Base-by-base conservation (phyloP, 2,329 filamentous ascomycete species). In the Colletotrichum chlorophyti region DNA sequence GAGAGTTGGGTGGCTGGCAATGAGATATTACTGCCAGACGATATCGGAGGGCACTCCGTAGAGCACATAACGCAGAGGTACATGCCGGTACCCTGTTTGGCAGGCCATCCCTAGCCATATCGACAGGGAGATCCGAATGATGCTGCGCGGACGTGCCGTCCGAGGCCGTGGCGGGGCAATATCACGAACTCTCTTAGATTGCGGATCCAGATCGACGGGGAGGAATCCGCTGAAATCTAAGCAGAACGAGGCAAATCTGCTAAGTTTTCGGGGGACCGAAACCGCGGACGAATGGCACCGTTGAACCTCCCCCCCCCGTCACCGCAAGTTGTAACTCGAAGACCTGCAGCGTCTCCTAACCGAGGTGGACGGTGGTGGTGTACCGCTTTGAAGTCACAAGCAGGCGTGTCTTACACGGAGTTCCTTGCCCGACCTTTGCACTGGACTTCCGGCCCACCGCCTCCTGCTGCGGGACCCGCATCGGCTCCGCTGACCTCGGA, bases 131-230 rank as follows among this genome's bases (percentile, higher is more conserved):
- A 2, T 23, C 32, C 48, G 38, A 31, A 32, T 43, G 43, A 43
- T 43, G 51, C 50, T 31, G 43, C 42, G 41, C 55, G 50, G 55
- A 55, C 50, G 32, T 10, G 37, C 12, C 26, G 43, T 59, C 50
- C 50, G 42, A 47, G 42, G 34, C 55, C 42, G 55, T 49, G 15
- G 55, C 42, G 55, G 55, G 45, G 31, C 37, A 54, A 26, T 27
- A 55, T 49, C 43, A 59, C 43, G 31, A 49, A 55, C 50, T 55
- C 43, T 43, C 37, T 48, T 48, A 59, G 55, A 59, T 59, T 59
- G 43, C 15, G 55, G 37, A 31, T 41, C 50, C 43, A 11, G 38
- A 43, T 43, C 55, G 55, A 53, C 37, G 29, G 43, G 27, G 42
- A 43, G 32, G 19, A 42, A 32, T 38, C 31, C 37, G 42, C 42